Evolutionary conservation across 2,329 filamentous ascomycete species (phyloP).

Genomic region (Fusarium dimerum): DNA sequence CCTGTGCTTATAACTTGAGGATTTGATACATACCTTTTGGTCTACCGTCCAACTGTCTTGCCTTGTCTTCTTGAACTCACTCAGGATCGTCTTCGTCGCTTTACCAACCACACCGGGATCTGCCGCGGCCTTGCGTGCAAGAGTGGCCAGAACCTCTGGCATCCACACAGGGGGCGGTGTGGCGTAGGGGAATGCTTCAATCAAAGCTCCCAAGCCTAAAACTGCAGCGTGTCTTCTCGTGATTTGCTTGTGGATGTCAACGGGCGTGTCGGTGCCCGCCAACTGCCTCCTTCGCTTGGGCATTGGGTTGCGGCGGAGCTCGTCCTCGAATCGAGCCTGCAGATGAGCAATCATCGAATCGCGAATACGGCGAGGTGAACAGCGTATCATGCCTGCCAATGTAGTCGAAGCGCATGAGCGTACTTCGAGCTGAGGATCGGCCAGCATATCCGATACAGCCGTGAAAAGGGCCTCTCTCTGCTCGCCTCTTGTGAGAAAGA

Average conservation of each 20-base stretch:
- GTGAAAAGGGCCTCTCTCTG: constrained; percentile 83
- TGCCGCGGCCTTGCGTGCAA: constrained; percentile 82
- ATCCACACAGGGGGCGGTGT: constrained; percentile 93
- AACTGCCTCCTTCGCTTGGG: constrained; percentile 67
- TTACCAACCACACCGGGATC: constrained; percentile 93
- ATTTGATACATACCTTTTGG: constrained; percentile 73
- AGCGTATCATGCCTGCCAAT: constrained; percentile 95
- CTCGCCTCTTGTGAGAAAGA: constrained; percentile 77
- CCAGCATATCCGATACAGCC: constrained; percentile 94
- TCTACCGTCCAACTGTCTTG: constrained; percentile 99
- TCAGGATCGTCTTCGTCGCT: constrained; percentile 89
- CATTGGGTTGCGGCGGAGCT: constrained; percentile 82
- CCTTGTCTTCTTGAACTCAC: constrained; percentile 98
- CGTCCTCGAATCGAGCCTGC: constrained; percentile 75
- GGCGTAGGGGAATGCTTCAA: constrained; percentile 95
- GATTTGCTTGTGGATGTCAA: constrained; percentile 74
- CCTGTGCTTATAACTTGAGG: background rate
- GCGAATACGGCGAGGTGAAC: constrained; percentile 80
- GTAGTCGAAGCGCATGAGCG: constrained; percentile 91
- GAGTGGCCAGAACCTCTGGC: constrained; percentile 83
- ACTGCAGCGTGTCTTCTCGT: constrained; percentile 87
- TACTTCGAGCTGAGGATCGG: constrained; percentile 89
- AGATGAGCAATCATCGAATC: constrained; percentile 75
- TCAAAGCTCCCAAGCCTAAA: constrained; percentile 82
- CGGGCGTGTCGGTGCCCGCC: constrained; percentile 67